Conservation (phyloP, 2,329 filamentous ascomycete species). For the Herpotrichia juniperi region DNA sequence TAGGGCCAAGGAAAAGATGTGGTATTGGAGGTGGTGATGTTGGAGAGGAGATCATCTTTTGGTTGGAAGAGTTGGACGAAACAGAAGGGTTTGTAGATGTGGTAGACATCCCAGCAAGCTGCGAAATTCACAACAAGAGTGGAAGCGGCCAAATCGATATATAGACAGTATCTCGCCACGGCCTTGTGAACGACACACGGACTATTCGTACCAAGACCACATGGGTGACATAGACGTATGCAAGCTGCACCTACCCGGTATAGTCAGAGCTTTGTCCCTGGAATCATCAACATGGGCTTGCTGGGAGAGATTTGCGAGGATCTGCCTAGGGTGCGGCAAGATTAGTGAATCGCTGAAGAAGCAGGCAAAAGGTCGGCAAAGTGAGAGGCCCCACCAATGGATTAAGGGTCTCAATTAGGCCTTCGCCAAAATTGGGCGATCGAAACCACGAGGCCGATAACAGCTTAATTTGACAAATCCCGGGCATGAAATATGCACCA, state of each 20-base stretch:
- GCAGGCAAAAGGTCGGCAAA: conserved; percentile 1
- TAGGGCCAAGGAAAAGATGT: conserved; percentile 35
- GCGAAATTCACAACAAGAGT: neutral
- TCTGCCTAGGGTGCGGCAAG: conserved; percentile 3
- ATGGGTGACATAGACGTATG: neutral
- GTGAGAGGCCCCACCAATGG: conserved; percentile 6
- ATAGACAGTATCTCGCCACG: neutral
- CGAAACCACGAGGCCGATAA: conserved; percentile 17
- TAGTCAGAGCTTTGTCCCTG: conserved; percentile 6
- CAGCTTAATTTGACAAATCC: conserved; percentile 26
- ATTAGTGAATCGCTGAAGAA: conserved; percentile 11
- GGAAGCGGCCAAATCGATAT: neutral
- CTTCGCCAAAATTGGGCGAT: conserved; percentile 7
- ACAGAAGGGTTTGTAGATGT: conserved; percentile 15
- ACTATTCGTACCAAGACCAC: conserved; percentile 4
- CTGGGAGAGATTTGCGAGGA: neutral
- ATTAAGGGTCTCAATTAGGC: conserved; percentile 2
- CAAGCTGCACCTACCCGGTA: conserved; percentile 10
- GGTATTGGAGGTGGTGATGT: conserved; percentile 18
- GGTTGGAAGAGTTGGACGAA: conserved; percentile 25
- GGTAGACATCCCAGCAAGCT: conserved; percentile 9
- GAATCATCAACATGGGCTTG: conserved; percentile 4
- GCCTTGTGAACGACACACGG: conserved; percentile 10
- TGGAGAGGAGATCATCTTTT: conserved; percentile 17
- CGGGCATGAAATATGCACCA: conserved; percentile 15